phyloP scores from a whole-genome alignment of 2,329 filamentous ascomycete species.

The Cordyceps cateniannulata region DNA sequence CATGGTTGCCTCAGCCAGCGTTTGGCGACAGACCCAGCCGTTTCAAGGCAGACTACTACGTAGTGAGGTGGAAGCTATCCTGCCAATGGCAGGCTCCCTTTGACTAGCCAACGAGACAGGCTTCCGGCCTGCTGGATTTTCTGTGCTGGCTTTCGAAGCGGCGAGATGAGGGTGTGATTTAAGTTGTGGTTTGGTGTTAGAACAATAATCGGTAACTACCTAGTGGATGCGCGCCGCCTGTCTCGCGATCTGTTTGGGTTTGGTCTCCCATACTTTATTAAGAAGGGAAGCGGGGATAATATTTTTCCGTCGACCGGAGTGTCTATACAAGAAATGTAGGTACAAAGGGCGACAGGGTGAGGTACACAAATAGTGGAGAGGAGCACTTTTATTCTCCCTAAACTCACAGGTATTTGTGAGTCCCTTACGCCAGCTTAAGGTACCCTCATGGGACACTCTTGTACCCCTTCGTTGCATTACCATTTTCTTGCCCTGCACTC shows the following conservation, averaged over 20 bases:
- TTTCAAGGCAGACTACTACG: not conserved
- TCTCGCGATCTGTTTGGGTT: not conserved
- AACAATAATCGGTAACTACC: not conserved
- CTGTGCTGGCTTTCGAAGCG: not conserved
- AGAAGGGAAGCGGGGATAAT: not conserved
- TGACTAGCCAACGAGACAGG: not conserved
- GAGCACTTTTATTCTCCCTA: not conserved
- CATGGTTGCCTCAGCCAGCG: constrained; percentile 22
- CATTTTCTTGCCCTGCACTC: constrained; percentile 1
- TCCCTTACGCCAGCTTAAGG: not conserved
- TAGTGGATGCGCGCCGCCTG: not conserved
- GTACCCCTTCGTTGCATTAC: not conserved
- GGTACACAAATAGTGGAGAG: not conserved
- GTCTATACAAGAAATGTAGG: not conserved
- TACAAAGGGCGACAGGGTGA: constrained; percentile 5
- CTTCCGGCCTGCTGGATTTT: not conserved
- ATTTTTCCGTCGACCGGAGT: not conserved
- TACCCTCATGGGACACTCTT: not conserved
- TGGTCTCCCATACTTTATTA: not conserved
- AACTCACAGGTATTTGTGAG: not conserved
- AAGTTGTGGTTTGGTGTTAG: not conserved
- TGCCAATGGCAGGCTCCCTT: constrained; percentile 8
- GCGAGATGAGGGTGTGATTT: not conserved
- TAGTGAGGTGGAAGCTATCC: not conserved
- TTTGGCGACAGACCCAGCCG: constrained; percentile 1